Conservation (phyloP, 2,329 filamentous ascomycete species). For the Phialophora expanda region DNA sequence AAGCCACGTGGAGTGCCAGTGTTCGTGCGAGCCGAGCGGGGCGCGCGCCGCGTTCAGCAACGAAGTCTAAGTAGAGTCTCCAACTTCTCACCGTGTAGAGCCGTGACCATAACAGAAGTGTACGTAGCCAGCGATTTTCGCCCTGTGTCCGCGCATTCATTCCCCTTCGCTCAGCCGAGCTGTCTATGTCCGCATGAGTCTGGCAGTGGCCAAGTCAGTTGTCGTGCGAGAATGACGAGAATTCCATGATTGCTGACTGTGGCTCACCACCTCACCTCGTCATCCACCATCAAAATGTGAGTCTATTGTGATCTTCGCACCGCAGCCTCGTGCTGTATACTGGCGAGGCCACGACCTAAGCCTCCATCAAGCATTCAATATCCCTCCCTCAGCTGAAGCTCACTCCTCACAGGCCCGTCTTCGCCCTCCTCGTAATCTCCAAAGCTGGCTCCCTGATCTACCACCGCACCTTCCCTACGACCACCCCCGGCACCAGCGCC, state of each 20-base stretch:
- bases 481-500: constrained; percentile 26
- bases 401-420: constrained; percentile 73
- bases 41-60: background rate
- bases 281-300: background rate
- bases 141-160: too few relatives aligned
- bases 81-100: background rate
- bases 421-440: constrained; percentile 96
- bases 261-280: background rate
- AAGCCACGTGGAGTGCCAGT: background rate
- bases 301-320: background rate
- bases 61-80: background rate
- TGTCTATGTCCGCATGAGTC: background rate
- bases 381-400: background rate
- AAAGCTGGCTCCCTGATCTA: constrained; percentile 97
- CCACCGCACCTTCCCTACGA: constrained; percentile 76
- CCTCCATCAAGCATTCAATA: background rate
- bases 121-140: background rate
- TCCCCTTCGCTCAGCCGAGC: background rate
- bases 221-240: background rate
- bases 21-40: too few relatives aligned
- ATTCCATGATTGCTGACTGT: background rate
- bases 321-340: background rate
- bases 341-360: background rate
- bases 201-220: background rate
- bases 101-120: background rate